Conservation (phyloP, 768 basidiomycete genomes). For the Mycena sanguinolenta region DNA sequence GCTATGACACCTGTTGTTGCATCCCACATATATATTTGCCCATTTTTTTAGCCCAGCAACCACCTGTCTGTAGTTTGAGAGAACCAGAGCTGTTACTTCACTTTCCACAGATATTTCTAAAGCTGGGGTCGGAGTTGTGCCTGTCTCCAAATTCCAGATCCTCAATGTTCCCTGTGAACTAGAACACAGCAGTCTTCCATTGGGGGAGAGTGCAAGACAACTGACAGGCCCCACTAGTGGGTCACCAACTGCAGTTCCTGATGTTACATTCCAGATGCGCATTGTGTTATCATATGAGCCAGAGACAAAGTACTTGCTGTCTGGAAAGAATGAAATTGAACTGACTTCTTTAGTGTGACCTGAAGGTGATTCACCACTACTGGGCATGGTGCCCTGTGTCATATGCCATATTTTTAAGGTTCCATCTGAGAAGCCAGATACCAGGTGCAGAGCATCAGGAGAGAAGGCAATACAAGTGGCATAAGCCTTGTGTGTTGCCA, state of each 20-base stretch:
- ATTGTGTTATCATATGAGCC: constrained; percentile 11
- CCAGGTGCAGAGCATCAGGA: constrained; percentile 5
- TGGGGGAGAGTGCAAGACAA: background rate
- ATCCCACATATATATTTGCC: constrained; percentile 1
- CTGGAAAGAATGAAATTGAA: constrained; percentile 16
- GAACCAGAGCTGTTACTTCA: background rate
- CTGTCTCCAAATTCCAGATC: background rate
- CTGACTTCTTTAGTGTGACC: background rate
- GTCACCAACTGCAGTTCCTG: background rate
- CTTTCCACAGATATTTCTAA: background rate
- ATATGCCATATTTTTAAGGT: constrained; percentile 6
- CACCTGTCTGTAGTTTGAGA: constrained; percentile 1
- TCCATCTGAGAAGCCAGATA: background rate
- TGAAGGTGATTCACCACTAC: background rate
- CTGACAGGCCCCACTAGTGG: constrained; percentile 22
- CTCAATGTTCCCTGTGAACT: background rate
- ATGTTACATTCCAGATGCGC: constrained; percentile 10
- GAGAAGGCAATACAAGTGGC: constrained; percentile 4
- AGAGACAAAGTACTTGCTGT: constrained; percentile 9
- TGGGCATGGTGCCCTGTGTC: background rate
- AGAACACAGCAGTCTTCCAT: constrained; percentile 9
- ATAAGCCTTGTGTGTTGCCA: background rate
- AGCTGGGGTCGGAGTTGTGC: background rate
- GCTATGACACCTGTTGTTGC: background rate
- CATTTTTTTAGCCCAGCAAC: background rate